These are phyloP conservation scores for Aspergillus bridgeri DNA, from an alignment of 495 filamentous ascomycete genomes.

Conservation along the genomic window DNA sequence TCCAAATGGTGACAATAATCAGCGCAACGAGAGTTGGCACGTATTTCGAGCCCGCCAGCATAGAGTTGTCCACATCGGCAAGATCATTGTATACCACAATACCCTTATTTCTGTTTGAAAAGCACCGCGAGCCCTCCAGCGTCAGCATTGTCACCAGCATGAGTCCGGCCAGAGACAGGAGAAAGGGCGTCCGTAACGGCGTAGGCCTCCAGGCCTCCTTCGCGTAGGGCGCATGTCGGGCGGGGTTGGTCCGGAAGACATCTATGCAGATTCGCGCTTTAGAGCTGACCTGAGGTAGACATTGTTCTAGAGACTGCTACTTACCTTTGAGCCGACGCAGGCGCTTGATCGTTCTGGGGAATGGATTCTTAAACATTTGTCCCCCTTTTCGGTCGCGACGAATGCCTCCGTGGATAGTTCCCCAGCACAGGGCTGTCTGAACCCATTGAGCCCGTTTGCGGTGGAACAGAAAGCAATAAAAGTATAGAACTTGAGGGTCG, in stretches of 20 bases:
- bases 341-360: neutral
- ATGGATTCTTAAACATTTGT: neutral
- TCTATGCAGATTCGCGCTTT: neutral
- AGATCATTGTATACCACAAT: constrained; percentile 14
- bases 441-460: neutral
- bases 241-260: neutral
- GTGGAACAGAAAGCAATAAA: neutral
- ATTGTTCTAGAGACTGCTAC: neutral
- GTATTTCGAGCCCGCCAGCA: constrained; percentile 19
- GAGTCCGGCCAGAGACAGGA: constrained; percentile 14
- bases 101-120: constrained; percentile 15
- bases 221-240: neutral
- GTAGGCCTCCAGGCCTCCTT: neutral
- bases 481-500: neutral
- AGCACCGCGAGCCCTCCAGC: constrained; percentile 18
- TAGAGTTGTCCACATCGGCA: constrained; percentile 8
- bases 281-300: neutral
- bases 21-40: constrained; percentile 21
- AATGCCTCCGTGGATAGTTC: neutral
- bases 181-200: constrained; percentile 16
- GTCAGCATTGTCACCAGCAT: constrained; percentile 13
- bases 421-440: neutral
- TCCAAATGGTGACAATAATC: constrained; percentile 18
- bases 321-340: neutral
- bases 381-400: neutral